Conservation (phyloP, 1,284 basidiomycete genomes). For the Cryptococcus sp. region DNA sequence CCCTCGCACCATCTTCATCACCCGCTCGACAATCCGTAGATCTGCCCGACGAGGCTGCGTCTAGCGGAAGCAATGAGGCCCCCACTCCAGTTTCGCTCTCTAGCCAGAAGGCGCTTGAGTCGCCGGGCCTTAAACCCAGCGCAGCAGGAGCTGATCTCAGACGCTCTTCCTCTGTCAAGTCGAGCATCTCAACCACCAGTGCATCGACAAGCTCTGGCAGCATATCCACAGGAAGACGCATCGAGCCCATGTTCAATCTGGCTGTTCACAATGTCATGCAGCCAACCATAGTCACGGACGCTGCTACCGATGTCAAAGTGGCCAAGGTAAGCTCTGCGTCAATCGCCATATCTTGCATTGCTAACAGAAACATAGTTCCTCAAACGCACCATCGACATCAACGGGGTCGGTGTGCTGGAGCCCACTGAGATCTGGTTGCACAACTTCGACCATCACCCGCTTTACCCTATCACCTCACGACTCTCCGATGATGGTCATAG, state of each 20-base stretch:
- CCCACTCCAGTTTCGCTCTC: not conserved
- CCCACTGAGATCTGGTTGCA: slow-evolving; percentile 74
- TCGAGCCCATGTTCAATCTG: slow-evolving; percentile 91
- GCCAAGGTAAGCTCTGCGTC: slow-evolving; percentile 61
- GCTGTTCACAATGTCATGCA: slow-evolving; percentile 86
- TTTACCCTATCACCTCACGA: slow-evolving; percentile 7
- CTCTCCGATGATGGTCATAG: slow-evolving; percentile 15
- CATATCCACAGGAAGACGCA: slow-evolving; percentile 56
- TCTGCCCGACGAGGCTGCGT: not conserved
- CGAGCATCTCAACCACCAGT: slow-evolving; percentile 26
- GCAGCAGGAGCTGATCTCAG: slow-evolving; percentile 11
- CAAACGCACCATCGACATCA: slow-evolving; percentile 78
- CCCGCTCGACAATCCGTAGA: not conserved
- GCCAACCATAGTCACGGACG: slow-evolving; percentile 70
- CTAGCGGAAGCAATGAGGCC: not conserved
- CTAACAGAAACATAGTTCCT: slow-evolving; percentile 59
- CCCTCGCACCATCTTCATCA: not conserved
- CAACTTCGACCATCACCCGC: slow-evolving; percentile 11
- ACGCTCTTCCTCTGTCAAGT: slow-evolving; percentile 31
- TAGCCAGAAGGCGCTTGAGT: not conserved
- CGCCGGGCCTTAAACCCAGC: not conserved
- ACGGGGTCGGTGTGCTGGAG: slow-evolving; percentile 74
- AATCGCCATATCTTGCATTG: too few relatives aligned
- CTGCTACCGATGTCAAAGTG: slow-evolving; percentile 89
- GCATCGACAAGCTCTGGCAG: slow-evolving; percentile 17